A percentile compares a stretch with the other conserved stretches of the same genome.
These are phyloP conservation scores for Whalleya microplaca DNA, from an alignment of 2,329 filamentous ascomycete genomes.

Conservation along the genomic window DNA sequence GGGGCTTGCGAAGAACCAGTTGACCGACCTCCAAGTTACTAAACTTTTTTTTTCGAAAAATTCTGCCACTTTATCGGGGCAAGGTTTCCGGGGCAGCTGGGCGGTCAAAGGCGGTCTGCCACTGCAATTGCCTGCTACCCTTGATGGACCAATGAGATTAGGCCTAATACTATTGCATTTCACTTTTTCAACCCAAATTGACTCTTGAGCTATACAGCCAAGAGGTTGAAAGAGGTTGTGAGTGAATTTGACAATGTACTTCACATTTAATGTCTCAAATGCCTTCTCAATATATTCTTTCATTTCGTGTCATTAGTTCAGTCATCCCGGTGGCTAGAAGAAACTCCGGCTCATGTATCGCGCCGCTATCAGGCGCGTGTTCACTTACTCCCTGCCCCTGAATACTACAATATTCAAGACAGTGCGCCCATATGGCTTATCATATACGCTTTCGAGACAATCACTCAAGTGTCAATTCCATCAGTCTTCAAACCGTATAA, in stretches of 20 bases:
- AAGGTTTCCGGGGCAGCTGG: slow-evolving; percentile 3
- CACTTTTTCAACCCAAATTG: neutral
- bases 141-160: slow-evolving; percentile 11
- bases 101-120: slow-evolving; percentile 18
- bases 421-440: slow-evolving; percentile 3
- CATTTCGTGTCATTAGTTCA: neutral
- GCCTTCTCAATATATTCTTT: neutral
- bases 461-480: neutral
- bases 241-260: neutral
- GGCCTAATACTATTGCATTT: slow-evolving; percentile 2
- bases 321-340: neutral
- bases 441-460: neutral
- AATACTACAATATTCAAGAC: slow-evolving; percentile 10
- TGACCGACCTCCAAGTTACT: neutral
- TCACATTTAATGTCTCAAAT: neutral
- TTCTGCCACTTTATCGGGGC: slow-evolving; percentile 28
- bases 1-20: neutral
- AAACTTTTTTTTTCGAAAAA: slow-evolving; percentile 26
- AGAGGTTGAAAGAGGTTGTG: neutral
- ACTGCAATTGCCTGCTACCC: neutral
- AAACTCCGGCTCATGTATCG: slow-evolving; percentile 33
- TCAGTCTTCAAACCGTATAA: slow-evolving; percentile 6
- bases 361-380: slow-evolving; percentile 23
- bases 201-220: neutral
- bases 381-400: slow-evolving; percentile 21